Percentiles rank a stretch among this genome's conserved stretches.
These are phyloP conservation scores for Adansonia grandidieri DNA, from an alignment of 441 rosid genomes.

Conservation along the genomic window DNA sequence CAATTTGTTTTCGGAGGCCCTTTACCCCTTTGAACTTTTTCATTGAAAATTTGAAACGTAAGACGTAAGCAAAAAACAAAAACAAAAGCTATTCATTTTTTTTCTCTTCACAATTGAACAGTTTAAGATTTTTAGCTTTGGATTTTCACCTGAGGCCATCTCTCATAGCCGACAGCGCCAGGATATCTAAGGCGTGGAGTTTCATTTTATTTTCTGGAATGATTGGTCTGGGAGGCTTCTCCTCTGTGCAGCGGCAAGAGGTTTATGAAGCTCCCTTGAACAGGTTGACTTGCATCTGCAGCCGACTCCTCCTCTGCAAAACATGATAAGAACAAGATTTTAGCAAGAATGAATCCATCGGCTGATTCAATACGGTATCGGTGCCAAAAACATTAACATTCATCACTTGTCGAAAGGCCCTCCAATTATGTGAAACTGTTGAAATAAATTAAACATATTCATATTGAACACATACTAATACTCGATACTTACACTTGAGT, in stretches of 20 bases:
- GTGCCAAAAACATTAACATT: not conserved
- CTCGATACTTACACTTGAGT: too few species aligned
- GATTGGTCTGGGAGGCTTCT: constrained; percentile 58
- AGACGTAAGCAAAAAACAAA: not conserved
- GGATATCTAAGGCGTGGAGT: too few species aligned
- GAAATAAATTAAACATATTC: too few species aligned
- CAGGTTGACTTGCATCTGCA: constrained; percentile 46
- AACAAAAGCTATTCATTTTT: not conserved
- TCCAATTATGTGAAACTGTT: too few species aligned
- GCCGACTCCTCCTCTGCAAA: constrained; percentile 73
- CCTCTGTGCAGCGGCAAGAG: constrained; percentile 69
- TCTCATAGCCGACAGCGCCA: not conserved
- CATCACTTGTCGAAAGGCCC: not conserved
- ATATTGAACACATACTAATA: too few species aligned
- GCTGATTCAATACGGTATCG: not conserved
- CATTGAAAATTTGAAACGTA: not conserved
- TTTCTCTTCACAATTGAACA: not conserved
- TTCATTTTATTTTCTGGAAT: constrained; percentile 40
- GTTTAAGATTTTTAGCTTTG: not conserved
- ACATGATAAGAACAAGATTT: not conserved
- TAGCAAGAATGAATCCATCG: constrained; percentile 11
- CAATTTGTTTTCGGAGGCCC: not conserved
- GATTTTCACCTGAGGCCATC: constrained; percentile 5
- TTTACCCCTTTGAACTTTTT: not conserved
- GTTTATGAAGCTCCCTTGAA: constrained; percentile 79